Evolutionary conservation across 1,284 basidiomycete species (phyloP), one percentile per base, ranked within the genome.

Genomic region (Ganoderma boninense): DNA sequence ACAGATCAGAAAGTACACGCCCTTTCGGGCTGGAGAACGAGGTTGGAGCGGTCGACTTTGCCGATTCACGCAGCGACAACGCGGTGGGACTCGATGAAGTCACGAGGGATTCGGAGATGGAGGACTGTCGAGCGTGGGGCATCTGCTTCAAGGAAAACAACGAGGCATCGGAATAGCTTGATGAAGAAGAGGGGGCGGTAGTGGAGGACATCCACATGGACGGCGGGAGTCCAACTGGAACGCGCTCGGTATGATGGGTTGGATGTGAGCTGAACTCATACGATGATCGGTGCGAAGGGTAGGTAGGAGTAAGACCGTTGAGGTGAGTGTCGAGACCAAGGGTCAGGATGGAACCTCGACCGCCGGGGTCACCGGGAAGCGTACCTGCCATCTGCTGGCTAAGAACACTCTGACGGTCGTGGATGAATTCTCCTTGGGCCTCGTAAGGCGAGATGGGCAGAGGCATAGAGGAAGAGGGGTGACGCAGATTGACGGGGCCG

Each of bases 151-250:
- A 76, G 26, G 77, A 82, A 73, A 71, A 82, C 79, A 79, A 85
- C 73, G 76, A 70, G 0, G 77, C 76, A 71, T 66, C 79, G 75
- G 81, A 40, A 76, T 82, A 73, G 76, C 79, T 76, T 0, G 85
- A 80, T n/a, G 84, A 83, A 6, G 85, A 78, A 2, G 86, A 82
- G 6, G 86, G 81, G 20, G 87, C 80, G 64, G 86, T 87, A 14
- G 89, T 83, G 54, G 90, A 87, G 14, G 92, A 93, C 93, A 94
- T 95, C 93, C 92, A 95, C 61, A 94, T 81, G 57, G 92, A 92
- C 4, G 93, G 92, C 63, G 90, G 91, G 57, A 94, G 82, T 68
- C 87, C 85, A 63, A 82, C 76, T 75, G 83, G 83, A 64, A 87
- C 84, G 75, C 87, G 90, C 76, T 91, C 89, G 77, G 82, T 63